Evolutionary conservation across 2,329 filamentous ascomycete species (phyloP).

Genomic region (Scytalidium lignicola): DNA sequence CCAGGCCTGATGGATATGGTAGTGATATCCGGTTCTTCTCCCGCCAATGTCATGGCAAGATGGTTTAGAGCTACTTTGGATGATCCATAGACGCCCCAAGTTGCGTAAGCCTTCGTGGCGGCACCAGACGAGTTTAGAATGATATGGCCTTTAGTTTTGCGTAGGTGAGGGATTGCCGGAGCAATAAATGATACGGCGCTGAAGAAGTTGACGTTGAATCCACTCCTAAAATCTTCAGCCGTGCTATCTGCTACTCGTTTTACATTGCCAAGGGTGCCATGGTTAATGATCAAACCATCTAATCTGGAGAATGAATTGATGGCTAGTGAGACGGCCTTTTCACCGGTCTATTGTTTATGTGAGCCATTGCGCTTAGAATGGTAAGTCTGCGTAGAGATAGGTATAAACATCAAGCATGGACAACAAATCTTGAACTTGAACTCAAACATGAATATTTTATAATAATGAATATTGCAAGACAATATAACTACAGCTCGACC

Average conservation of each 20-base stretch:
- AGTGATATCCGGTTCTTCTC: conserved; percentile 72
- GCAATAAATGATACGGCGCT: conserved; percentile 75
- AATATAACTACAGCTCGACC: too few relatives aligned
- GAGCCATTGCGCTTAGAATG: neutral
- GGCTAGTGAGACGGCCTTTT: conserved; percentile 60
- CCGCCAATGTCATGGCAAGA: conserved; percentile 64
- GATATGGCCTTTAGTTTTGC: conserved; percentile 63
- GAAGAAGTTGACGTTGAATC: conserved; percentile 84
- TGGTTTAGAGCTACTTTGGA: conserved; percentile 83
- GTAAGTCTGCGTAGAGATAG: neutral
- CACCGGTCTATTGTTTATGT: conserved; percentile 35
- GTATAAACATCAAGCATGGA: neutral
- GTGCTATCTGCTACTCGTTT: conserved; percentile 62
- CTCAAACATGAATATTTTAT: too few relatives aligned
- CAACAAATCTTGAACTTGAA: too few relatives aligned
- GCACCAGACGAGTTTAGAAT: conserved; percentile 80
- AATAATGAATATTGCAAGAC: too few relatives aligned
- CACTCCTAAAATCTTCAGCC: conserved; percentile 67
- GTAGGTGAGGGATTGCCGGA: conserved; percentile 64
- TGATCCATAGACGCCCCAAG: conserved; percentile 78
- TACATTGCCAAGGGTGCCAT: conserved; percentile 75
- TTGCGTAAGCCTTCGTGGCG: conserved; percentile 56
- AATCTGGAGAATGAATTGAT: conserved; percentile 63
- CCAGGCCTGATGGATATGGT: conserved; percentile 72
- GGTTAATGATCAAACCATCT: conserved; percentile 83